A percentile compares a stretch with the other conserved stretches of the same genome.
phyloP scores from a whole-genome alignment of 2,329 filamentous ascomycete species.

The Huntiella bhutanensis region DNA sequence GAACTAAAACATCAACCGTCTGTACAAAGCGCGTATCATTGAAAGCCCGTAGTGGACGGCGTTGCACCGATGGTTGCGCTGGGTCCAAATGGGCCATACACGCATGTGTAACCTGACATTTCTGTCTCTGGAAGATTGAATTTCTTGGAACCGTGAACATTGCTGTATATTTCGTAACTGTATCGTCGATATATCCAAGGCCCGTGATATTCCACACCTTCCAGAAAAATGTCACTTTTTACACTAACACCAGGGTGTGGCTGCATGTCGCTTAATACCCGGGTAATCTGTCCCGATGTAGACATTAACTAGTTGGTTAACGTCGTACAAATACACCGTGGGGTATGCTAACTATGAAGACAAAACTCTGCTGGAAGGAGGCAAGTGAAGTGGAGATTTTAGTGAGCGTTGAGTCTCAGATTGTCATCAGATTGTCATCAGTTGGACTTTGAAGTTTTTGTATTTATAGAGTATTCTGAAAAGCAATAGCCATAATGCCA shows the following conservation, averaged over 20 bases:
- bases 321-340: conserved; percentile 1
- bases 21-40: conserved; percentile 47
- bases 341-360: background rate
- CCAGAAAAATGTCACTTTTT: background rate
- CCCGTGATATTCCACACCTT: too few relatives aligned
- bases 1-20: conserved; percentile 54
- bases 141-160: conserved; percentile 29
- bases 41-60: conserved; percentile 54
- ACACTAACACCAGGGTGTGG: background rate
- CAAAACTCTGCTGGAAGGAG: too few relatives aligned
- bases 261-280: background rate
- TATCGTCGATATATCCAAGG: too few relatives aligned
- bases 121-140: conserved; percentile 36
- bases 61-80: conserved; percentile 44
- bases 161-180: too few relatives aligned
- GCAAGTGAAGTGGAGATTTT: too few relatives aligned
- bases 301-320: background rate
- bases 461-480: too few relatives aligned
- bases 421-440: too few relatives aligned
- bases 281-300: background rate
- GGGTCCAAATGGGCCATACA: conserved; percentile 51
- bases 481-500: conserved; percentile 21
- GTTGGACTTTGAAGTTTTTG: too few relatives aligned
- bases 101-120: conserved; percentile 57
- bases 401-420: too few relatives aligned